Base-by-base conservation (phyloP, 2,329 filamentous ascomycete species). In the Daldinia sp. region DNA sequence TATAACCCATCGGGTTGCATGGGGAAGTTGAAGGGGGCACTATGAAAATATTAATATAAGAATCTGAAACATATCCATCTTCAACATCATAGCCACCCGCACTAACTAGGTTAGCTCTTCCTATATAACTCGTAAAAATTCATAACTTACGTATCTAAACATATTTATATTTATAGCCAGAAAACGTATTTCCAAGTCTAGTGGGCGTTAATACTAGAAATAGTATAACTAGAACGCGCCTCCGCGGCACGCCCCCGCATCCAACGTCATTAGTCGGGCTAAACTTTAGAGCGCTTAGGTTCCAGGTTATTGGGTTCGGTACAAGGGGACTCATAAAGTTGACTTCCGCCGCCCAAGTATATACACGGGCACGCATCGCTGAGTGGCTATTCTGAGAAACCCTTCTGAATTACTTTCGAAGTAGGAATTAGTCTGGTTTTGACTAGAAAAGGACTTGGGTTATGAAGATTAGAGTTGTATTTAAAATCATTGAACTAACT, bases 181-280 rank as follows among this genome's bases (percentile, higher is more conserved):
- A 12, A 13, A 28, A 48, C 1, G 18, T 42, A n/a, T n/a, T 33
- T 30, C 26, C 26, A 5, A 10, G 26, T 51, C 10, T 33, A 51
- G 7, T 7, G 15, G 26, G 15, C 13, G 26, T 51, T 33, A 51
- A 13, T 30, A 6, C 26, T 20, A n/a, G 35, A 56, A 57, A 48
- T 48, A 28, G 44, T 48, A 48, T 15, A 18, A 26, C 12, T 39
- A 39, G 12, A 39, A 5, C 35, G 13, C 35, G 35, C 35, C 13
- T 15, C 12, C 35, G 35, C 35, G 13, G 13, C 2, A 15, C 35
- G 12, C 35, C 56, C 63, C 67, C 67, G 51, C 51, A 54, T 26
- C 13, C 30, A 54, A 63, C 67, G 56, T 67, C 63, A 63, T 63
- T 64, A 60, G 58, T 54, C 53, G 37, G 30, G 39, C 48, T 55